phyloP scores from a whole-genome alignment of 805 yeast species.

The Ogataea nakhonphanomensis region DNA sequence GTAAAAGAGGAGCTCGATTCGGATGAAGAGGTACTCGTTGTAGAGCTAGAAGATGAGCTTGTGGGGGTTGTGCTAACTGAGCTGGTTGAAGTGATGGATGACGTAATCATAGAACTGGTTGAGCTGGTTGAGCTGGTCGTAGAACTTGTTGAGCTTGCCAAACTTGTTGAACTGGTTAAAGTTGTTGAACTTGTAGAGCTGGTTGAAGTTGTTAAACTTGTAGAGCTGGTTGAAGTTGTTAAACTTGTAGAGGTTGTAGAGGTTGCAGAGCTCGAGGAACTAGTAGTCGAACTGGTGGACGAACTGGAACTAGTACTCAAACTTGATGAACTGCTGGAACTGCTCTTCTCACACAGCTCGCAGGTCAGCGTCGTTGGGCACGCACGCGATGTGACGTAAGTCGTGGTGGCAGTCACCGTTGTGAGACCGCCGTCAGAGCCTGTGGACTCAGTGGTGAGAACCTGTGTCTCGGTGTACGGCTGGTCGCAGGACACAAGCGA shows the following conservation, averaged over 20 bases:
- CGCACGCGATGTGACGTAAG: constrained; percentile 7
- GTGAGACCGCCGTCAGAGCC: constrained; percentile 8
- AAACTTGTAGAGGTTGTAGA: no score
- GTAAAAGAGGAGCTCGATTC: constrained; percentile 18
- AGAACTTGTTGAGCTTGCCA: constrained; percentile 2
- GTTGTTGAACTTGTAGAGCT: neutral
- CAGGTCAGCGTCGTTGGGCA: constrained; percentile 8
- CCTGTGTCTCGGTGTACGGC: constrained; percentile 15
- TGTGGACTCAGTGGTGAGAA: constrained; percentile 4
- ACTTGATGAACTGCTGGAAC: constrained; percentile 5
- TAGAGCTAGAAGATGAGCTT: constrained; percentile 4
- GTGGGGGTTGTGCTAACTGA: constrained; percentile 15
- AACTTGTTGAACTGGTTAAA: neutral
- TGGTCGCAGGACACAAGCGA: constrained; percentile 19
- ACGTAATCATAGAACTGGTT: neutral
- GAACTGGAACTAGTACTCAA: neutral
- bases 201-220: constrained; percentile 3
- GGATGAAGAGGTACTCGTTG: constrained; percentile 18
- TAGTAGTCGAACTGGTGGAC: no score
- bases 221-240: neutral
- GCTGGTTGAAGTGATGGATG: constrained; percentile 7
- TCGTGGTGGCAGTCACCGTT: constrained; percentile 4
- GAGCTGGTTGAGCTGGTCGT: constrained; percentile 4
- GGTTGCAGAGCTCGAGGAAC: no score
- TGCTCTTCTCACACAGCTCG: constrained; percentile 2